A percentile compares a stretch with the other conserved stretches of the same genome.
Conservation (phyloP, 495 filamentous ascomycete genomes). For the Immersiella caudata region DNA sequence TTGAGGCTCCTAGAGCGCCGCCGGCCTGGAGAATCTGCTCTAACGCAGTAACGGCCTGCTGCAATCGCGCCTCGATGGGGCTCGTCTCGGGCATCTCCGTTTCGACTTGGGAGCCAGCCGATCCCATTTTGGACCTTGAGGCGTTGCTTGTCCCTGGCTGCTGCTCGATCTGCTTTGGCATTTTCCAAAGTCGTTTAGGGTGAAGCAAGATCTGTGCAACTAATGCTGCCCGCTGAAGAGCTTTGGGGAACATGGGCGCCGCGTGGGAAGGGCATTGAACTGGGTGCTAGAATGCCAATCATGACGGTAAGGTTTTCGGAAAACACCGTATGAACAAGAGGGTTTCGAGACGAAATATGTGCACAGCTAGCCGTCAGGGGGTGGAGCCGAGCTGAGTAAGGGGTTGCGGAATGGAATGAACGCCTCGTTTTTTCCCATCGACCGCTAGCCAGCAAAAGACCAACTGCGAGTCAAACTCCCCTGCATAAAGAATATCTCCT, state of each 20-base stretch:
- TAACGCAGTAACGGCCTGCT: background rate
- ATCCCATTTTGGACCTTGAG: background rate
- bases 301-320: too few relatives aligned
- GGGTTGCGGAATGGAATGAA: background rate
- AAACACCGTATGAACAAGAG: too few relatives aligned
- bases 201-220: too few relatives aligned
- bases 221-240: too few relatives aligned
- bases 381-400: background rate
- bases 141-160: background rate
- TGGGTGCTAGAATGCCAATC: too few relatives aligned
- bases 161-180: background rate
- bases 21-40: background rate
- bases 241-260: too few relatives aligned
- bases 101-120: background rate
- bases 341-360: too few relatives aligned
- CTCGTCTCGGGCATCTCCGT: background rate
- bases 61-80: background rate
- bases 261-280: too few relatives aligned
- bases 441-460: too few relatives aligned
- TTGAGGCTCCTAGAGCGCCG: background rate
- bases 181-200: background rate
- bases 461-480: background rate
- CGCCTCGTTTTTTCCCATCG: background rate
- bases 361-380: too few relatives aligned
- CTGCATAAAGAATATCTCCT: slow-evolving; percentile 25